These are phyloP conservation scores for Pleurotus sapidus DNA, from an alignment of 768 basidiomycete genomes.

Conservation along the genomic window DNA sequence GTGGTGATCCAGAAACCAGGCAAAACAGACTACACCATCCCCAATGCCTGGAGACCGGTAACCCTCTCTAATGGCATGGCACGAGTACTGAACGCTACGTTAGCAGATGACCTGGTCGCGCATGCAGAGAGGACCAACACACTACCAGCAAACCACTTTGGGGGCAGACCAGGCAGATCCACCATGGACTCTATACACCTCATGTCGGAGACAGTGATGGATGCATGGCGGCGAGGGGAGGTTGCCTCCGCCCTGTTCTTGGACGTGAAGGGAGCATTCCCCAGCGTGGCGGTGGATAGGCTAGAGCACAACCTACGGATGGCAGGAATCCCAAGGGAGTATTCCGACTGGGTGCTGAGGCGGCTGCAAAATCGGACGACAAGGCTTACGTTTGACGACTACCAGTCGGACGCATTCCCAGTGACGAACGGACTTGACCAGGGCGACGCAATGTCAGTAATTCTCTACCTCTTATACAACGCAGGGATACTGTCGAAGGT, in stretches of 20 bases:
- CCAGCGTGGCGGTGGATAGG: constrained; percentile 15
- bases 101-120: constrained; percentile 12
- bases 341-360: constrained; percentile 11
- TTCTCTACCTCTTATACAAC: constrained; percentile 26
- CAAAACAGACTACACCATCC: constrained; percentile 26
- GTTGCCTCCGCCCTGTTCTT: constrained; percentile 23
- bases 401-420: constrained; percentile 13
- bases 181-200: constrained; percentile 26
- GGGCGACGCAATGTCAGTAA: constrained; percentile 22
- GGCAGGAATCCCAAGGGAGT: constrained; percentile 17
- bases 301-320: constrained; percentile 21
- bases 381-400: constrained; percentile 23
- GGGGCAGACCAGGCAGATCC: constrained; percentile 22
- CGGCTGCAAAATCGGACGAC: constrained; percentile 18
- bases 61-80: constrained; percentile 19
- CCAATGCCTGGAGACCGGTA: constrained; percentile 32
- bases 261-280: constrained; percentile 26
- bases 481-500: background rate
- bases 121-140: constrained; percentile 15
- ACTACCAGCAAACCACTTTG: constrained; percentile 24
- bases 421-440: constrained; percentile 23
- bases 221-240: constrained; percentile 17
- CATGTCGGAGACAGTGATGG: constrained; percentile 15
- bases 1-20: constrained; percentile 33
- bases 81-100: constrained; percentile 4